phyloP scores from a whole-genome alignment of 495 filamentous ascomycete species.

The Penicillium fimorum region DNA sequence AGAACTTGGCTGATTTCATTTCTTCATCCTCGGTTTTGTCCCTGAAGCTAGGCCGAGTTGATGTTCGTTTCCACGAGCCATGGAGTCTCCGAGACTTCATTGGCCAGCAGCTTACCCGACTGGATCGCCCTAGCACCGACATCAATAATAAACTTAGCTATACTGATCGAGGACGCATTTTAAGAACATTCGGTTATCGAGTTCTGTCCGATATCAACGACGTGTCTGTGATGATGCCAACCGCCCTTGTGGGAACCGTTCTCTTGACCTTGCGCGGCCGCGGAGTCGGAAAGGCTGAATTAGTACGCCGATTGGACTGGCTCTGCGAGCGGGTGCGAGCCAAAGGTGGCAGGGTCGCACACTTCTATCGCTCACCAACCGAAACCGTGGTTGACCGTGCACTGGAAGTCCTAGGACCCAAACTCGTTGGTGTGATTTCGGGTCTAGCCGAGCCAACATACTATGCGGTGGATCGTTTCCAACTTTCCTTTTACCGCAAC shows the following conservation, averaged over 20 bases:
- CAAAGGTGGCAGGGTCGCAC: slow-evolving; percentile 87
- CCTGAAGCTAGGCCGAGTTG: slow-evolving; percentile 83
- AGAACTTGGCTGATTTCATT: slow-evolving; percentile 85
- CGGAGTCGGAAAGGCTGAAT: slow-evolving; percentile 82
- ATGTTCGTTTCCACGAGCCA: slow-evolving; percentile 92
- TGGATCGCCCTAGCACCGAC: slow-evolving; percentile 32
- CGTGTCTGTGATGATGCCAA: slow-evolving; percentile 97
- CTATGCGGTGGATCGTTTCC: slow-evolving; percentile 92
- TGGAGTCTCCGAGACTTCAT: slow-evolving; percentile 87
- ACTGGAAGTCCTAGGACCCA: slow-evolving; percentile 84
- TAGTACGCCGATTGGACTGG: slow-evolving; percentile 88
- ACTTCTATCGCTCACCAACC: slow-evolving; percentile 80
- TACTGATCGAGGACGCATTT: slow-evolving; percentile 58
- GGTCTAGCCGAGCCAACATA: slow-evolving; percentile 85
- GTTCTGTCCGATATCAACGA: slow-evolving; percentile 92
- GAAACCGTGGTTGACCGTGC: slow-evolving; percentile 83
- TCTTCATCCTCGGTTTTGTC: slow-evolving; percentile 86
- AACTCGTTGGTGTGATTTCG: slow-evolving; percentile 75
- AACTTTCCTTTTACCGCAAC: slow-evolving; percentile 95
- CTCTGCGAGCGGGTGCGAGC: slow-evolving; percentile 75
- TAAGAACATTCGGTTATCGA: slow-evolving; percentile 84
- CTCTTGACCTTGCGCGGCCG: slow-evolving; percentile 87
- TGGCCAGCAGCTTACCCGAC: slow-evolving; percentile 61
- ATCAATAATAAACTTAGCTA: slow-evolving; percentile 41
- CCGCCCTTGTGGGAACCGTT: slow-evolving; percentile 90